These are phyloP conservation scores for Tardiomyces blankii DNA, from an alignment of 1,139 yeast genomes.

Conservation along the genomic window DNA sequence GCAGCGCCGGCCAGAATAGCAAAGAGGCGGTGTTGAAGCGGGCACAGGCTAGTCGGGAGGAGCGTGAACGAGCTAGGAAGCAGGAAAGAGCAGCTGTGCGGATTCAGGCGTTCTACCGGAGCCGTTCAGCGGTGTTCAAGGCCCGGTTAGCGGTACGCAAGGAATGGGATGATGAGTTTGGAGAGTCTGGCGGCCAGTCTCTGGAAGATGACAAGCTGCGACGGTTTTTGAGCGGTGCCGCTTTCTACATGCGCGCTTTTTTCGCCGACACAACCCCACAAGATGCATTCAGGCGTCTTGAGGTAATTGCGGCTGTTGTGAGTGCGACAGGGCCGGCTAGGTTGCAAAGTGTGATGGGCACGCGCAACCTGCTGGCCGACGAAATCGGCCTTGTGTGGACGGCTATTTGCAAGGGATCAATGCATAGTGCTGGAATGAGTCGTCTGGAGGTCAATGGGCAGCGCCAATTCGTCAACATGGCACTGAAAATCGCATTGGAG, in stretches of 20 bases:
- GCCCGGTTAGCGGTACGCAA: conserved; percentile 8
- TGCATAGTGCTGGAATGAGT: too few species aligned
- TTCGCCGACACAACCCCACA: conserved; percentile 1
- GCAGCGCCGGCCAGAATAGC: conserved; percentile 18
- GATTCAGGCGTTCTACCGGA: conserved; percentile 34
- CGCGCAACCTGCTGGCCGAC: not conserved
- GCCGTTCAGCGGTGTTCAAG: conserved; percentile 9
- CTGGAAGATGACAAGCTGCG: conserved; percentile 2
- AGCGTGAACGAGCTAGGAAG: conserved; percentile 46
- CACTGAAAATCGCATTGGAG: not conserved
- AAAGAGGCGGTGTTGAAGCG: conserved; percentile 40
- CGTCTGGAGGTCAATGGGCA: too few species aligned
- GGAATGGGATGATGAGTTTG: conserved; percentile 10
- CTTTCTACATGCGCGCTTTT: conserved; percentile 8
- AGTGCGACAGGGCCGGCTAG: not conserved
- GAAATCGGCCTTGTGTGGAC: not conserved
- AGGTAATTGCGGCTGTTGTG: not conserved
- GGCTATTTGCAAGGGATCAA: not conserved
- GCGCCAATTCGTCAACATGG: not conserved
- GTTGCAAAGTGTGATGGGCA: not conserved
- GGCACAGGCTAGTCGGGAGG: conserved; percentile 55
- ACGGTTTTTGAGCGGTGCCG: conserved; percentile 4
- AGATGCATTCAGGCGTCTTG: not conserved
- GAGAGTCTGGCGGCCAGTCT: not conserved
- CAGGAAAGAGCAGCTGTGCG: conserved; percentile 37